These are phyloP conservation scores for Pseudogymnoascus sp. DNA, from an alignment of 2,329 filamentous ascomycete genomes.

Conservation along the genomic window DNA sequence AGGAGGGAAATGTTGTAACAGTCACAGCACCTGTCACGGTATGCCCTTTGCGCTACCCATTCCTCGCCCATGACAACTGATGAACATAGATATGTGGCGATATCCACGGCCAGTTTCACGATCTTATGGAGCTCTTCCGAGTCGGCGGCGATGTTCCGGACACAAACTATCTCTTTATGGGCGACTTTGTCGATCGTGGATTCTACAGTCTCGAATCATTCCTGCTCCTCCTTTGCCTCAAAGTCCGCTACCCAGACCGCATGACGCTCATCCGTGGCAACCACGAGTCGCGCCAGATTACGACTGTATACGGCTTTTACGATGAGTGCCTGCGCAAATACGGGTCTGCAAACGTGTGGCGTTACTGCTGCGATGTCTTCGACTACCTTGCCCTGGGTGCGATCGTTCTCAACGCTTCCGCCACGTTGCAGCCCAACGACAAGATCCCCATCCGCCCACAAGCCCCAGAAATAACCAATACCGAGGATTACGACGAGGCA, in stretches of 20 bases:
- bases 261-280: constrained; percentile 98
- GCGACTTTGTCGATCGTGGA: constrained; percentile 96
- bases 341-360: constrained; percentile 98
- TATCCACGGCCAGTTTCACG: constrained; percentile 98
- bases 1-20: constrained; percentile 94
- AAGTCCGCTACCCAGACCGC: constrained; percentile 94
- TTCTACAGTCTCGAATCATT: constrained; percentile 99
- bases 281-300: constrained; percentile 98
- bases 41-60: constrained; percentile 27
- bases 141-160: constrained; percentile 97
- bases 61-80: neutral
- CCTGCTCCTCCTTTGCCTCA: constrained; percentile 89
- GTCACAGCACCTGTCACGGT: constrained; percentile 92
- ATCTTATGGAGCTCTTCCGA: constrained; percentile 99
- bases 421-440: constrained; percentile 45
- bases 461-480: constrained; percentile 29
- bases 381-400: constrained; percentile 96
- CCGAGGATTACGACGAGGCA: constrained; percentile 50
- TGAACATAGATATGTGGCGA: constrained; percentile 68
- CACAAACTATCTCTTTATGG: constrained; percentile 99
- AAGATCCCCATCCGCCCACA: constrained; percentile 35
- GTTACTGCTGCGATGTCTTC: constrained; percentile 97
- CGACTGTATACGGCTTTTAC: constrained; percentile 98
- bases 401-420: constrained; percentile 83
- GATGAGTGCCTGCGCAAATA: constrained; percentile 99